Evolutionary conservation across 176 grass and related monocot genomes (phyloP), one percentile per base, ranked within the genome.

Genomic region (Eragrostis curvula): DNA sequence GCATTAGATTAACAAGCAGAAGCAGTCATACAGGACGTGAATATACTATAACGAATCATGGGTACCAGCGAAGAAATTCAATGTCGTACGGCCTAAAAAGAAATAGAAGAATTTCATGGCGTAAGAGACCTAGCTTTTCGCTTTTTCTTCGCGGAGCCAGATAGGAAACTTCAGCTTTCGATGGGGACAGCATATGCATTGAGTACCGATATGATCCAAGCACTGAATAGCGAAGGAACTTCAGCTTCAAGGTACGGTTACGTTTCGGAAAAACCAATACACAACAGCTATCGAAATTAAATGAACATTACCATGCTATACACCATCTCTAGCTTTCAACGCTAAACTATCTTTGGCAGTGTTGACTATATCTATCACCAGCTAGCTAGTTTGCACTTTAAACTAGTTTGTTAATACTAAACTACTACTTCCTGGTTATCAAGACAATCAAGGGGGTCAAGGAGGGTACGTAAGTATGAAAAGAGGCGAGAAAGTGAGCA

Each of bases 401-500:
- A 18, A 60, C 42, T 4, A 46, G 1, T 7, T 46, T 25, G 23
- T 10, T 43, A 68, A 10, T 10, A 45, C 43, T 23, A 68, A 23
- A 45, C 20, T 45, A 24, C 41, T 44, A 5, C 10, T 49, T 12
- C 23, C 27, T 49, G 46, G n/a, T 43, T 44, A 55, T n/a, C 4
- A 18, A 50, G 21, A 27, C 17, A 14, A 62, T 3, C 5, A 25
- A 17, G 10, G 85, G 39, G 3, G 3, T 49, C 63, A 52, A 41
- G 17, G 11, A 48, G 17, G 30, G 15, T 3, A 25, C 72, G 66
- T 78, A 36, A 36, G 32, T 36, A 30, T 78, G 80, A 44, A 78
- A 83, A 47, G 20, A 55, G 46, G 20, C 45, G 8, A 57, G 45
- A 80, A 81, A 67, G 53, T 44, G 52, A 52, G 5, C 12, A 49